Conservation (phyloP, 352 stramenopile species). For the Phytophthora hibernalis region DNA sequence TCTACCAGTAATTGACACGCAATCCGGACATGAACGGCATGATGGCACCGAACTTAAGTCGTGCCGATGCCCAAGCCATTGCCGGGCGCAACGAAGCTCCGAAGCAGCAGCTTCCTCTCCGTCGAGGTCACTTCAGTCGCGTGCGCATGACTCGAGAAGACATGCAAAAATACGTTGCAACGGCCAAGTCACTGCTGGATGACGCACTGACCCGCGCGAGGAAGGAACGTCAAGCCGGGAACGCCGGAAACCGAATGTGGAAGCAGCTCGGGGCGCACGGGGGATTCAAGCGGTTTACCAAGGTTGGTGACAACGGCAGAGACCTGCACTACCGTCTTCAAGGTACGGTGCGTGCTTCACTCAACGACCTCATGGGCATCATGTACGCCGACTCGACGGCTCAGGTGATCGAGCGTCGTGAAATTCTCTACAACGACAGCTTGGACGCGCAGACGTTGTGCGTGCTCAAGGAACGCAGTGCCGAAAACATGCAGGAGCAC, state of each 20-base stretch:
- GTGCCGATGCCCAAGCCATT: constrained; percentile 43
- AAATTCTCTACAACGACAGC: constrained; percentile 62
- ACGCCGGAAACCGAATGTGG: constrained; percentile 54
- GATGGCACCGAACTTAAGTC: constrained; percentile 37
- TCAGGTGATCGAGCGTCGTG: constrained; percentile 52
- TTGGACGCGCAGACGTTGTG: constrained; percentile 69
- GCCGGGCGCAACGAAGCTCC: constrained; percentile 26
- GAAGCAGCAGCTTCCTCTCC: constrained; percentile 54
- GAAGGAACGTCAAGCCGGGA: constrained; percentile 50
- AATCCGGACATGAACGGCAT: constrained; percentile 31
- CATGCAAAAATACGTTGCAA: constrained; percentile 49
- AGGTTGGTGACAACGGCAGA: constrained; percentile 44
- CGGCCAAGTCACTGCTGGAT: constrained; percentile 52
- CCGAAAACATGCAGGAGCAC: constrained; percentile 62
- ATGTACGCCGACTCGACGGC: constrained; percentile 61
- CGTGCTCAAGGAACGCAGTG: constrained; percentile 55
- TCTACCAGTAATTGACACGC: constrained; percentile 1
- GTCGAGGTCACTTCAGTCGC: constrained; percentile 52
- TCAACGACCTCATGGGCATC: constrained; percentile 70
- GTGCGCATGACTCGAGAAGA: constrained; percentile 44
- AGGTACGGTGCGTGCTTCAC: constrained; percentile 54
- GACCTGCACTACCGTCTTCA: constrained; percentile 66
- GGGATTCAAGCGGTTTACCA: constrained; percentile 69
- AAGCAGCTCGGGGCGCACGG: constrained; percentile 57
- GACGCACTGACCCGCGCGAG: constrained; percentile 48